These are phyloP conservation scores for Malbranchea cinnamomea DNA, from an alignment of 2,329 filamentous ascomycete species.

Conservation along the genomic window DNA sequence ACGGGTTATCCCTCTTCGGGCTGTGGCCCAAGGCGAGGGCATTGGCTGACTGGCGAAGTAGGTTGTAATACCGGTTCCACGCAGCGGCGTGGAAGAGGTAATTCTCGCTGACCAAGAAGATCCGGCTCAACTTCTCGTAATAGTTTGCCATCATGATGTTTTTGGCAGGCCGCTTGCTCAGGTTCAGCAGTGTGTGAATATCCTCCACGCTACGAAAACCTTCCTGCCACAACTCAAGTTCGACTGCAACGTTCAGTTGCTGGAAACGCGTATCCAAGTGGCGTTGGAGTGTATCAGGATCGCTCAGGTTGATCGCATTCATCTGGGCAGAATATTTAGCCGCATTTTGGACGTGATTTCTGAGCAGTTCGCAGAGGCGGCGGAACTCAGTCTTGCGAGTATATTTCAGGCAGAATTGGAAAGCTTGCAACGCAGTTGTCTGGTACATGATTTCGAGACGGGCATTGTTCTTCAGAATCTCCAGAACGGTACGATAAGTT, in stretches of 20 bases:
- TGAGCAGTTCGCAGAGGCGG: constrained; percentile 90
- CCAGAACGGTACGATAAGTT: constrained; percentile 93
- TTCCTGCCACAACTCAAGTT: constrained; percentile 97
- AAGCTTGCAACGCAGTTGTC: constrained; percentile 92
- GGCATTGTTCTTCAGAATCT: constrained; percentile 98
- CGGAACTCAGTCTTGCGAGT: constrained; percentile 98
- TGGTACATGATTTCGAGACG: constrained; percentile 96
- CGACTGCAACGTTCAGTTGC: constrained; percentile 93
- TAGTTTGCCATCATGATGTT: constrained; percentile 99
- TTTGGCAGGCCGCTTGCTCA: constrained; percentile 96
- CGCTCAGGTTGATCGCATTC: constrained; percentile 97
- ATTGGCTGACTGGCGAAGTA: constrained; percentile 78
- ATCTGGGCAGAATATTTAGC: constrained; percentile 99
- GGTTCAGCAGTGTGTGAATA: constrained; percentile 89
- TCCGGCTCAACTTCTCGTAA: constrained; percentile 97
- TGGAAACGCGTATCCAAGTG: constrained; percentile 97
- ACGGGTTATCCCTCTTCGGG: constrained; percentile 88
- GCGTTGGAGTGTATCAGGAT: constrained; percentile 91
- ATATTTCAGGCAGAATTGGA: constrained; percentile 98
- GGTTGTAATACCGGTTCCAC: constrained; percentile 94
- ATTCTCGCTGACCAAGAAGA: constrained; percentile 98
- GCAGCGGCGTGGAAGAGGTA: constrained; percentile 98
- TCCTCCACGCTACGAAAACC: constrained; percentile 98
- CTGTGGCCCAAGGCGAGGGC: constrained; percentile 72
- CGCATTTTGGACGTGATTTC: constrained; percentile 97